Conservation (phyloP, 345 rosid species). For the Pistacia atlantica region DNA sequence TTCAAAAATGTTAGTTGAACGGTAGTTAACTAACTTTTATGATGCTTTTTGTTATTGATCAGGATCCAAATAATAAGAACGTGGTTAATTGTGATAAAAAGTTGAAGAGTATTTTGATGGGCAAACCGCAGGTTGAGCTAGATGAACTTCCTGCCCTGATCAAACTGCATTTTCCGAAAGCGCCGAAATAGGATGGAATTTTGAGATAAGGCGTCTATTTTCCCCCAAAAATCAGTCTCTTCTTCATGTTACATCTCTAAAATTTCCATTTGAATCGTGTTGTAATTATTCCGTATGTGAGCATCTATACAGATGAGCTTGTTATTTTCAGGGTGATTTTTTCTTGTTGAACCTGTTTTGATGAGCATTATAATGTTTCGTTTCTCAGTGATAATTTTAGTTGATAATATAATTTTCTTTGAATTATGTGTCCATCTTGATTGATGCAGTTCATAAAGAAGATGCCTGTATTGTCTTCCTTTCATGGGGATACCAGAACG, state of each 20-base stretch:
- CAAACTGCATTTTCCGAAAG: slow-evolving; percentile 83
- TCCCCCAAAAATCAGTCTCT: slow-evolving; percentile 3
- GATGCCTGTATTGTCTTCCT: slow-evolving; percentile 4
- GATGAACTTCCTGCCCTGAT: slow-evolving; percentile 81
- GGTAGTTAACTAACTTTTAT: background rate
- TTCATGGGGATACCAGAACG: background rate
- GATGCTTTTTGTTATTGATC: slow-evolving; percentile 1
- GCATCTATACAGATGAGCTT: background rate
- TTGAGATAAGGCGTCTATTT: slow-evolving; percentile 7
- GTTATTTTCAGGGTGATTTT: background rate
- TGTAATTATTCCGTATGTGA: slow-evolving; percentile 7
- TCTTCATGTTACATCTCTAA: slow-evolving; percentile 2
- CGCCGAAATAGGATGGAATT: slow-evolving; percentile 44
- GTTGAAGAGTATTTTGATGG: slow-evolving; percentile 68
- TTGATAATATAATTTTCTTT: background rate
- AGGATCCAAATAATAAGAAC: slow-evolving; percentile 87
- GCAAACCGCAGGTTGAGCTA: slow-evolving; percentile 75
- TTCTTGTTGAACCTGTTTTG: background rate
- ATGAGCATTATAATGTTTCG: background rate
- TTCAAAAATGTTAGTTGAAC: background rate
- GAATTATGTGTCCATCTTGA: too few species aligned
- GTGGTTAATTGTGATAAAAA: slow-evolving; percentile 80
- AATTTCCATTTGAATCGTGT: slow-evolving; percentile 8
- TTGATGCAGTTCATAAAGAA: background rate
- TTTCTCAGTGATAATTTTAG: background rate